phyloP scores from a whole-genome alignment of 257 asterid genomes.

The Anisodus tanguticus region DNA sequence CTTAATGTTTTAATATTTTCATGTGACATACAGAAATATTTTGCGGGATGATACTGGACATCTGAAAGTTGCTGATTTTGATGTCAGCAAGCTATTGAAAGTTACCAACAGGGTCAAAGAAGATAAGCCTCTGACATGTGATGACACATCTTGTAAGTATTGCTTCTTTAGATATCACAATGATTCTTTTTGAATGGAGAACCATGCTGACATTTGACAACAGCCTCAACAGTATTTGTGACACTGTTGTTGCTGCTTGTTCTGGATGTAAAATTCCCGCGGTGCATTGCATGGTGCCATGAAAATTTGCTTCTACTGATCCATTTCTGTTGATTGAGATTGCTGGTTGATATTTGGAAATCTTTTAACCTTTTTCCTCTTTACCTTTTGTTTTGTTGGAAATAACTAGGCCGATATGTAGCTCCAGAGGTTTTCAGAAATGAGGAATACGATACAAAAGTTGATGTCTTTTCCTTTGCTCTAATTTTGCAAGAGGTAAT shows the following conservation, averaged over 20 bases:
- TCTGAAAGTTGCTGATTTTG: slow-evolving; percentile 96
- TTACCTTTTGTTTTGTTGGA: slow-evolving; percentile 32
- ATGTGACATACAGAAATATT: slow-evolving; percentile 68
- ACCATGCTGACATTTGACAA: neutral
- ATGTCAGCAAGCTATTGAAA: slow-evolving; percentile 85
- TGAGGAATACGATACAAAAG: slow-evolving; percentile 93
- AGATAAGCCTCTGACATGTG: slow-evolving; percentile 57
- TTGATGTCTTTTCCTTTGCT: slow-evolving; percentile 94
- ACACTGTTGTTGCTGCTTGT: neutral
- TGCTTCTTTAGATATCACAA: slow-evolving; percentile 27
- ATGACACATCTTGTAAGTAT: slow-evolving; percentile 76
- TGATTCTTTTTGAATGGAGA: neutral
- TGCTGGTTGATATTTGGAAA: neutral
- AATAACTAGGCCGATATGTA: slow-evolving; percentile 77
- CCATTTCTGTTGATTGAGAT: neutral
- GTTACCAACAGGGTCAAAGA: slow-evolving; percentile 78
- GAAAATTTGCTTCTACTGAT: neutral
- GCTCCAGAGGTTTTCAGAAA: slow-evolving; percentile 92
- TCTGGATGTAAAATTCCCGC: neutral
- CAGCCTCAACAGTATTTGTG: neutral
- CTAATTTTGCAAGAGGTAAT: slow-evolving; percentile 91
- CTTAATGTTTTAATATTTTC: slow-evolving; percentile 21
- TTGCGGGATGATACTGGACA: slow-evolving; percentile 96
- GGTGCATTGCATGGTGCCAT: neutral
- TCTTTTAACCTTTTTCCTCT: neutral